A percentile compares a stretch with the other conserved stretches of the same genome.
Conservation (phyloP, 208 protist genomes). For the Tetramitus jugosus region DNA sequence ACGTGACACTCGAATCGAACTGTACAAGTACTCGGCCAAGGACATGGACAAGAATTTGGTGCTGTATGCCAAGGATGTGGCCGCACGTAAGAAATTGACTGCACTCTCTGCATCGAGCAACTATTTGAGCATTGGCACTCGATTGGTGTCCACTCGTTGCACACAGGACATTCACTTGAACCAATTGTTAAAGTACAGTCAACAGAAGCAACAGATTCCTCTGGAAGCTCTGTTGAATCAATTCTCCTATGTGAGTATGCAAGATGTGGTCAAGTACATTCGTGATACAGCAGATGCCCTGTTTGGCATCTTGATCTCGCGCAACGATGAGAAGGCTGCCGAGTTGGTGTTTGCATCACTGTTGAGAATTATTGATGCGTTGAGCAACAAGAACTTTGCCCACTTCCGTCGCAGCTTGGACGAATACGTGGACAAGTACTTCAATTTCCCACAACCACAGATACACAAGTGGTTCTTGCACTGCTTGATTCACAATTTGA, state of each 20-base stretch:
- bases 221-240: background rate
- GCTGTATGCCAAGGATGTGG: background rate
- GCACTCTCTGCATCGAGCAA: no score
- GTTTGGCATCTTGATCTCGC: background rate
- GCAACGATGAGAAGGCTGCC: background rate
- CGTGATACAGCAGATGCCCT: background rate
- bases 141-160: background rate
- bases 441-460: background rate
- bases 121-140: background rate
- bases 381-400: background rate
- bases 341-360: background rate
- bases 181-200: background rate
- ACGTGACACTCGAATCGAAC: background rate
- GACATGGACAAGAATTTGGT: conserved; percentile 10
- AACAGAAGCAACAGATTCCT: background rate
- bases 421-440: background rate
- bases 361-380: background rate
- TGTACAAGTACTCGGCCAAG: background rate
- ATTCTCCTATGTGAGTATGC: background rate
- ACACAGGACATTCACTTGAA: background rate
- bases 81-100: background rate
- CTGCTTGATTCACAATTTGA: background rate
- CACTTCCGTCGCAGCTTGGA: background rate
- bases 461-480: conserved; percentile 16
- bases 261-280: background rate